A percentile compares a stretch with the other conserved stretches of the same genome.
These are phyloP conservation scores for Elsinoe batatas DNA, from an alignment of 2,329 filamentous ascomycete species.

Conservation along the genomic window DNA sequence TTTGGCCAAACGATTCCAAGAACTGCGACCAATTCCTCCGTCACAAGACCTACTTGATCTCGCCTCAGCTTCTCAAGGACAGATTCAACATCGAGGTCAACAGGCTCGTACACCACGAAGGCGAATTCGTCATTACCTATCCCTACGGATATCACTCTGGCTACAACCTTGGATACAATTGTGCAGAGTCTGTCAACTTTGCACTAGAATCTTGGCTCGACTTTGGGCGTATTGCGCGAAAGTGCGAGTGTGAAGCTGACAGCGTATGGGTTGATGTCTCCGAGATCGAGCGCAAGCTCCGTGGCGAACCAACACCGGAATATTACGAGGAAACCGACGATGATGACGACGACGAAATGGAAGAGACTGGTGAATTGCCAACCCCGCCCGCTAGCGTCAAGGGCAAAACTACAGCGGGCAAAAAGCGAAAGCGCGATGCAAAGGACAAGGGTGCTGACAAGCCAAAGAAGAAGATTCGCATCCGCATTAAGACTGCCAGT, in stretches of 20 bases:
- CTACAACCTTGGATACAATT: constrained; percentile 97
- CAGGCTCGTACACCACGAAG: constrained; percentile 87
- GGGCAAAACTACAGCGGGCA: constrained; percentile 51
- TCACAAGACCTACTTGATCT: constrained; percentile 96
- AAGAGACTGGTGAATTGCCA: constrained; percentile 55
- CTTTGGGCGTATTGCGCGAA: constrained; percentile 90
- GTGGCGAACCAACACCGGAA: constrained; percentile 71
- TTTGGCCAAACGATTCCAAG: constrained; percentile 92
- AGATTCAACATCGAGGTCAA: constrained; percentile 95
- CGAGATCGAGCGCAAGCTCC: constrained; percentile 87
- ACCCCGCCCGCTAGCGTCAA: constrained; percentile 69
- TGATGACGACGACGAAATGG: constrained; percentile 49
- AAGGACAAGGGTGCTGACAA: constrained; percentile 42
- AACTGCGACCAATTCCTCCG: constrained; percentile 91
- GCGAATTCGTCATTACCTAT: constrained; percentile 97
- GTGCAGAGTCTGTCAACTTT: constrained; percentile 97
- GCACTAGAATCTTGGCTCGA: constrained; percentile 90
- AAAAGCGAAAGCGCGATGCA: constrained; percentile 58
- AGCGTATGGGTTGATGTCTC: constrained; percentile 97
- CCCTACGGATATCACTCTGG: constrained; percentile 98
- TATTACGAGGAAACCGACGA: constrained; percentile 73
- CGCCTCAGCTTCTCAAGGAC: constrained; percentile 73
- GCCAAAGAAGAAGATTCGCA: constrained; percentile 60
- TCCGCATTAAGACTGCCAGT: constrained; percentile 59
- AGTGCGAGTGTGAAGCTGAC: constrained; percentile 92